phyloP scores from a whole-genome alignment of 768 basidiomycete species.

The Amanita brunnescens region DNA sequence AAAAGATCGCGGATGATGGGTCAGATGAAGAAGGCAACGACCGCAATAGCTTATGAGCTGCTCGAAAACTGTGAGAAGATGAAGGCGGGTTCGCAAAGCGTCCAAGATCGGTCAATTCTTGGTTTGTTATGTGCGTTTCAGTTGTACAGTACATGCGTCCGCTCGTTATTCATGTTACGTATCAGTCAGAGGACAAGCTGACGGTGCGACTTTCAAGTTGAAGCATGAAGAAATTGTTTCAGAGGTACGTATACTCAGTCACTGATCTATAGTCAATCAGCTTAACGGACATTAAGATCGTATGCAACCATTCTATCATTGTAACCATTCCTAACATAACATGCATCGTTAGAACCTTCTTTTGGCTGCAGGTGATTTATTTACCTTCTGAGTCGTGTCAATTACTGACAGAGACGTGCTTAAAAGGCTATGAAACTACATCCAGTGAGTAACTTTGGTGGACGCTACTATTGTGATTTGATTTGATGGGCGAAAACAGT shows the following conservation, averaged over 20 bases:
- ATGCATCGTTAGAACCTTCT: constrained; percentile 22
- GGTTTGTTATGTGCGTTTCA: constrained; percentile 23
- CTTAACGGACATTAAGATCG: no score
- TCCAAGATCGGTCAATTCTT: constrained; percentile 32
- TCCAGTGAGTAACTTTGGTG: constrained; percentile 24
- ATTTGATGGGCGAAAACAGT: neutral
- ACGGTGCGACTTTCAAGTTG: constrained; percentile 24
- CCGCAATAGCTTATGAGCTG: constrained; percentile 29
- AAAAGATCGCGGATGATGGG: no score
- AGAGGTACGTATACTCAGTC: constrained; percentile 16
- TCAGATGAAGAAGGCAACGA: no score
- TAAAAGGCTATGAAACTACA: constrained; percentile 41
- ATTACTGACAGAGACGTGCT: constrained; percentile 3
- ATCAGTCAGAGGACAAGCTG: constrained; percentile 27
- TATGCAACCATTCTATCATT: no score
- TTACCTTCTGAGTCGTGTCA: neutral
- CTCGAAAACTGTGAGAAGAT: constrained; percentile 27
- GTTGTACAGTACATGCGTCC: neutral
- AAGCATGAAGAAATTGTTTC: constrained; percentile 27
- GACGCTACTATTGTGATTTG: neutral
- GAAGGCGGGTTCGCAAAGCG: constrained; percentile 15
- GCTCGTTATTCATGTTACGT: neutral
- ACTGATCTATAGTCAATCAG: neutral
- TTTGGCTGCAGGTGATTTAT: constrained; percentile 25
- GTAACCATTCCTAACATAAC: neutral